Evolutionary conservation across 352 stramenopile species (phyloP), one percentile per base, ranked within the genome.

Genomic region (Thraustotheca clavata): DNA sequence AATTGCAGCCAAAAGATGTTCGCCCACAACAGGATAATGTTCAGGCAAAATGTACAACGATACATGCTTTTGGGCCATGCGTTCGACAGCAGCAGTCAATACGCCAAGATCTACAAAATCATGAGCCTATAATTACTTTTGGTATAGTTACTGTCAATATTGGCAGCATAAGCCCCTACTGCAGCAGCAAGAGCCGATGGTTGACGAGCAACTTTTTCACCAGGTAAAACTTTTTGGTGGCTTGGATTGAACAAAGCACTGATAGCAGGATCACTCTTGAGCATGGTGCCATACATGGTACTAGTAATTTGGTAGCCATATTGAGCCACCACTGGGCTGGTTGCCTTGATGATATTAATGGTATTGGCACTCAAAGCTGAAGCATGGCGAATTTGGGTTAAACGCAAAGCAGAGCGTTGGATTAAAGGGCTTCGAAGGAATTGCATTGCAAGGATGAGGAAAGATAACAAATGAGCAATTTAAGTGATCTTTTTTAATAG

Each of bases 161-260:
- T 83, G 20, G 71, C 69, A n/a, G 80, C 80, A 40, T 84, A 89
- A 18, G 40, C 75, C 18, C 82, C 73, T 16, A 89, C 80, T 7
- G 80, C 76, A 38, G 85, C 76, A 4, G 80, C 69, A 11, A 89
- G 74, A 11, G 78, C 49, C 0, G 67, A 72, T 14, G 80, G 69
- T 66, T 88, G 80, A 22, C 74, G 73, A 6, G 77, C 74, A 31
- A 71, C 67, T 34, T 62, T 76, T 7, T 77, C 62, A 16, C 72
- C 73, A 0, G 67, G 60, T 29, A 72, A 50, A 18, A 83, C 72
- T 34, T 48, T 59, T 52, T 89, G 80, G 70, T 89, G 78, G 11
- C 71, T 75, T 68, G 79, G 77, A 73, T 89, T 89, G 76, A 89
- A 89, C 62, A 88, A 76, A 59, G 77, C 73, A 27, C 74, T 68